Evolutionary conservation across 306 rosid genomes (phyloP), one percentile per base, ranked within the genome.

Genomic region (Citrullus colocynthis): DNA sequence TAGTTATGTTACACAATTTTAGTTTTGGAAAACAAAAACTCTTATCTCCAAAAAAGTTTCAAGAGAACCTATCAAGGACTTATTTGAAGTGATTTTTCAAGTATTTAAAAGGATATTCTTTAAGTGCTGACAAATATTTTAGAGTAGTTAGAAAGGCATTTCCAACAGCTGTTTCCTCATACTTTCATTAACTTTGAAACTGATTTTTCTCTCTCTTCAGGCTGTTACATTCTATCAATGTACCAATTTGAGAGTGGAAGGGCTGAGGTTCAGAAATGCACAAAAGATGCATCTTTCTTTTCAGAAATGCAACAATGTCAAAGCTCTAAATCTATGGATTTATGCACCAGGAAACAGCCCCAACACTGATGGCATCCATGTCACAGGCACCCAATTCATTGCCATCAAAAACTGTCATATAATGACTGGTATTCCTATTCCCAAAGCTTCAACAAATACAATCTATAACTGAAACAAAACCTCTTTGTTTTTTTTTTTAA

Each of bases 321-420:
- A 42, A 61, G 93, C 81, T 67, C 74, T 77, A 16, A 83, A 83
- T 82, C 78, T 95, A 1, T 30, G 72, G 32, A 80, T 95, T 1
- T 81, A 6, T 39, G 90, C 97, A 75, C 97, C 98, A 6, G 87
- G 55, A 37, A 2, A 90, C 57, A 95, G 97, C 62, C 97, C 97
- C 15, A 95, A 95, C 79, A 95, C 98, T 16, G 98, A 95, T 80
- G 98, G 98, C 80, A 89, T 95, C 83, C 97, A 95, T 49, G 79
- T 95, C 61, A 83, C 97, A 2, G 87, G 1, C 2, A 84, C 97
- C 30, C 79, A 82, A 36, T 77, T 87, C 61, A 84, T 95, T 74
- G 0, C 24, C 37, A 85, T 95, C 11, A 75, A 45, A 28, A 83
- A 89, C 18, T 78, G 83, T 81, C 55, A 73, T 30, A 92, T 95